Evolutionary conservation across 805 yeast genomes (phyloP).

Genomic region (Cyberlindnera euphorbiiphila): DNA sequence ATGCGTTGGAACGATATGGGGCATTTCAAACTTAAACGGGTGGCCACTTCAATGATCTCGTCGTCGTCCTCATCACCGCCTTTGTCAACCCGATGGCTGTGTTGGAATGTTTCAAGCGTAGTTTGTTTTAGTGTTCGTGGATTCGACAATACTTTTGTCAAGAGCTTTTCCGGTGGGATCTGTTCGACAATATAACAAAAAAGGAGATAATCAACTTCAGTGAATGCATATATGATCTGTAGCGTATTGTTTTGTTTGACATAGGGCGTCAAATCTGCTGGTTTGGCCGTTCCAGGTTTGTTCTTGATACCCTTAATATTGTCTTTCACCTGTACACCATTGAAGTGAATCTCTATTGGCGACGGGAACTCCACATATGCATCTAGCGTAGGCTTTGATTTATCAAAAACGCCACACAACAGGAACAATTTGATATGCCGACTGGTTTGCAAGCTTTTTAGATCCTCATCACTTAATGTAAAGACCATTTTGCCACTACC

Average conservation of each 20-base stretch:
- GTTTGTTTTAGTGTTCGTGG: conserved; percentile 51
- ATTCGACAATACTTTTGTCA: conserved; percentile 38
- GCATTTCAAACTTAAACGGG: conserved; percentile 66
- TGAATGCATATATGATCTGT: conserved; percentile 55
- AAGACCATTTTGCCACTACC: conserved; percentile 44
- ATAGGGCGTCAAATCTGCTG: conserved; percentile 68
- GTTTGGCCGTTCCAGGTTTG: conserved; percentile 72
- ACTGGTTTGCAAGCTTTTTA: conserved; percentile 31
- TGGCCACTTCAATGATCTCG: conserved; percentile 63
- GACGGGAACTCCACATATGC: conserved; percentile 60
- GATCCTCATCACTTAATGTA: conserved; percentile 40
- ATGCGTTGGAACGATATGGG: conserved; percentile 75
- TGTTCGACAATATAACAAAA: conserved; percentile 58
- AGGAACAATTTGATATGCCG: conserved; percentile 41
- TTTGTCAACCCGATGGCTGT: conserved; percentile 16
- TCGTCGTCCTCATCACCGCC: conserved; percentile 53
- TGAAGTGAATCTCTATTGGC: conserved; percentile 64
- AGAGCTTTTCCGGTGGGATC: conserved; percentile 38
- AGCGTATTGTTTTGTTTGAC: conserved; percentile 39
- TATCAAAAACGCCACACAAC: conserved; percentile 47
- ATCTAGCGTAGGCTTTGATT: conserved; percentile 23
- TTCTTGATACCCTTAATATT: conserved; percentile 74
- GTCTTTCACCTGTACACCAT: conserved; percentile 45
- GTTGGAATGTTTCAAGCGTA: conserved; percentile 45
- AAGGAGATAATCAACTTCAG: conserved; percentile 45